A percentile compares a stretch with the other conserved stretches of the same genome.
phyloP scores from a whole-genome alignment of 495 filamentous ascomycete genomes.

The Lindgomyces ingoldianus region DNA sequence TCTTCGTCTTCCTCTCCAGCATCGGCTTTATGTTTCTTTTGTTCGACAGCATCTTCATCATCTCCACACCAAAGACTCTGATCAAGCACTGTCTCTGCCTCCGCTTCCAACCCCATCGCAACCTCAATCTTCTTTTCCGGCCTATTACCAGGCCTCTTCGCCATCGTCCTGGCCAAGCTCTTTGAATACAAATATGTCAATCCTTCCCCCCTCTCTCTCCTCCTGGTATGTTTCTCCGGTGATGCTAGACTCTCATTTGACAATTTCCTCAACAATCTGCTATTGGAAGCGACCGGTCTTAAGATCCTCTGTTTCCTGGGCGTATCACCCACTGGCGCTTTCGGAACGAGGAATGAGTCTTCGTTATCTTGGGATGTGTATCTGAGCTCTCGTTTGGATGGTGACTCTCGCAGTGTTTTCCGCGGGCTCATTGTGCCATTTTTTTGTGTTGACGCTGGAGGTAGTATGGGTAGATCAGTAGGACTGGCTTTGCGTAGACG shows the following conservation, averaged over 20 bases:
- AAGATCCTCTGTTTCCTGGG: conserved; percentile 25
- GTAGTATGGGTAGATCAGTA: not conserved
- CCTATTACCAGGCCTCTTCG: not conserved
- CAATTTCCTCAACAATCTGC: conserved; percentile 23
- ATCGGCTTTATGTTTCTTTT: conserved; percentile 3
- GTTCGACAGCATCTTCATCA: conserved; percentile 28
- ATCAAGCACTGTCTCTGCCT: conserved; percentile 29
- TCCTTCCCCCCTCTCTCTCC: not conserved
- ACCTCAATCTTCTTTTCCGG: conserved; percentile 7
- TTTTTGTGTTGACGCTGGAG: conserved; percentile 1
- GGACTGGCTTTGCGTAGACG: conserved; percentile 28
- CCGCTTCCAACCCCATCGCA: not conserved
- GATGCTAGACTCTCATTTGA: conserved; percentile 26
- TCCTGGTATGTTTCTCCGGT: conserved; percentile 17
- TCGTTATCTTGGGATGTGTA: conserved; percentile 23
- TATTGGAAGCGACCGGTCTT: conserved; percentile 27
- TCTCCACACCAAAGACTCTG: conserved; percentile 40
- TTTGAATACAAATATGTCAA: conserved; percentile 22
- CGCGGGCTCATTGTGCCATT: conserved; percentile 16
- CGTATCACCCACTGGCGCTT: conserved; percentile 9
- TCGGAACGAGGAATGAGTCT: conserved; percentile 16
- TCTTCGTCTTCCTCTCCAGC: not conserved
- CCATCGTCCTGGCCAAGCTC: conserved; percentile 9
- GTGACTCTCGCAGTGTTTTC: conserved; percentile 24
- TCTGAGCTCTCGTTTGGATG: conserved; percentile 23